Evolutionary conservation across 148 eudicot genomes (phyloP).

Genomic region (Vaccinium macrocarpon): DNA sequence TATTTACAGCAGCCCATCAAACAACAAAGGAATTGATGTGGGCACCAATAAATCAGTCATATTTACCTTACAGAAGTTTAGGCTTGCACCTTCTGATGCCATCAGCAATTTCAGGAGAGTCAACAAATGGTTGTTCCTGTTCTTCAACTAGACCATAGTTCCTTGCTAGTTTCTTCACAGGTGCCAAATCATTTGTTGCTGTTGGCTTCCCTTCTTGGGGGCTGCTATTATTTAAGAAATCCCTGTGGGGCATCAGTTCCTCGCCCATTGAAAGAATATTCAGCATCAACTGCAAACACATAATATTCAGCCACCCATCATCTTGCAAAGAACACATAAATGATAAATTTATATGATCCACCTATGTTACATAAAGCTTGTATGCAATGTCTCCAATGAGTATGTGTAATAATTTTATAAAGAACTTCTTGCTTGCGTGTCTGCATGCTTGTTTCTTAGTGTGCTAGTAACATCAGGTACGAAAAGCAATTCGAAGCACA

Average conservation of each 20-base stretch:
- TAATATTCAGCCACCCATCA: too few species aligned
- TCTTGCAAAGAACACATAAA: too few species aligned
- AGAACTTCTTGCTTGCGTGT: not conserved
- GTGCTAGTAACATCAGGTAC: not conserved
- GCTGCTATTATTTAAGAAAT: not conserved
- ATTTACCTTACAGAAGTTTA: not conserved
- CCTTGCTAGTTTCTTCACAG: not conserved
- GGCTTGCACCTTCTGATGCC: not conserved
- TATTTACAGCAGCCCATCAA: not conserved
- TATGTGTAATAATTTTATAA: not conserved
- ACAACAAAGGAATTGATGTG: not conserved
- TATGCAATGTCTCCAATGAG: not conserved
- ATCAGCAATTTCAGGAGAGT: not conserved
- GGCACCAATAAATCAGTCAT: not conserved
- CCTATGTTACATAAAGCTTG: not conserved
- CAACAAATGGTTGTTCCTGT: not conserved
- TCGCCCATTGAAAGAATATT: constrained; percentile 29
- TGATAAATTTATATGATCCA: not conserved
- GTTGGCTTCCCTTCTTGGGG: not conserved
- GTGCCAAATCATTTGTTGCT: not conserved
- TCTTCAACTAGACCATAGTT: not conserved
- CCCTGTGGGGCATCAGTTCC: constrained; percentile 53
- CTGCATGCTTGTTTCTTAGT: not conserved
- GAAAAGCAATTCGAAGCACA: not conserved
- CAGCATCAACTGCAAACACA: constrained; percentile 35